These are phyloP conservation scores for Capsicum rhomboideum DNA, from an alignment of 257 asterid genomes.

Conservation along the genomic window DNA sequence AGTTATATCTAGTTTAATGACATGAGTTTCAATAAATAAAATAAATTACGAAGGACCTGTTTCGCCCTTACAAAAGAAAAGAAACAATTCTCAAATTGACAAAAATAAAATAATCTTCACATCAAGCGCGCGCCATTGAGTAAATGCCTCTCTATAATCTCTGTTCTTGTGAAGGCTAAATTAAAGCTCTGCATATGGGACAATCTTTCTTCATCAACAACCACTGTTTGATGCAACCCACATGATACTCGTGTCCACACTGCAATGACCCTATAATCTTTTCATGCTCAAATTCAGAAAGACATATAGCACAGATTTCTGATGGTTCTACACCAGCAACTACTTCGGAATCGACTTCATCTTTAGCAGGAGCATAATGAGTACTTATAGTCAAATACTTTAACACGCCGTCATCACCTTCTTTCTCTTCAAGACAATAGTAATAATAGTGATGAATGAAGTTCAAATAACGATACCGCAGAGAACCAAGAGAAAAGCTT, in stretches of 20 bases:
- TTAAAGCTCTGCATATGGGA: slow-evolving; percentile 2
- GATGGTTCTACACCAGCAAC: not conserved
- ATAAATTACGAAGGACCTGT: too few species aligned
- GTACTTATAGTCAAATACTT: not conserved
- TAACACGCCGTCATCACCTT: not conserved
- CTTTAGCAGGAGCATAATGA: not conserved
- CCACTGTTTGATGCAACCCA: not conserved
- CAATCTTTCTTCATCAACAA: not conserved
- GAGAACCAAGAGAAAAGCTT: not conserved
- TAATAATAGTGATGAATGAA: too few species aligned
- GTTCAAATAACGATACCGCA: too few species aligned
- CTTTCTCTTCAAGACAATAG: not conserved
- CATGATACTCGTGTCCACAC: slow-evolving; percentile 10
- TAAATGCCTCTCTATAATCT: too few species aligned
- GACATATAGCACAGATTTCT: slow-evolving; percentile 9
- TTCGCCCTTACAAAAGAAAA: not conserved
- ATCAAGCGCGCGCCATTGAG: too few species aligned
- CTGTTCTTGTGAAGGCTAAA: not conserved
- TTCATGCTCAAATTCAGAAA: not conserved
- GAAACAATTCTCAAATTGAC: not conserved
- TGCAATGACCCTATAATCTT: not conserved
- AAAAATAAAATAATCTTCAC: too few species aligned
- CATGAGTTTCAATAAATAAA: too few species aligned
- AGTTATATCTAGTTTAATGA: too few species aligned
- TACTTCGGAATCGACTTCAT: not conserved